A percentile compares a stretch with the other conserved stretches of the same genome.
Evolutionary conservation across 768 basidiomycete species (phyloP).

Genomic region (Pisolithus microcarpus): DNA sequence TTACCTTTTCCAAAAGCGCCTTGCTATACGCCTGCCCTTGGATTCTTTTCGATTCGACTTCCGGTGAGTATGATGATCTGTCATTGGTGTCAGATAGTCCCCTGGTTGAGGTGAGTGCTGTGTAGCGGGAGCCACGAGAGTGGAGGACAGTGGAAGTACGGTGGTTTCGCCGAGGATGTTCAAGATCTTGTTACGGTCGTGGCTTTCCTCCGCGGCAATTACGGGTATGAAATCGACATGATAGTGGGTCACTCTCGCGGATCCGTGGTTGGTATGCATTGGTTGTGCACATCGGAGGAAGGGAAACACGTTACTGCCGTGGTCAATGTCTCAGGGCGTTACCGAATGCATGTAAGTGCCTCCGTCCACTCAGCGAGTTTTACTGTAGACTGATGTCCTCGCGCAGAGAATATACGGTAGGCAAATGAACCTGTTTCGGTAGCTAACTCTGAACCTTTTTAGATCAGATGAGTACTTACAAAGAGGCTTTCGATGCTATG

Average conservation of each 20-base stretch:
- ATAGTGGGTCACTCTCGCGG: slow-evolving; percentile 78
- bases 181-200: slow-evolving; percentile 63
- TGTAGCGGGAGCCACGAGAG: slow-evolving; percentile 73
- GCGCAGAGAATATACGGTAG: slow-evolving; percentile 25
- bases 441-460: not conserved
- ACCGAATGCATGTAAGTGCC: slow-evolving; percentile 65
- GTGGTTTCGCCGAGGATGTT: slow-evolving; percentile 52
- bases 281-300: slow-evolving; percentile 59
- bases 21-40: slow-evolving; percentile 55
- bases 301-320: slow-evolving; percentile 51
- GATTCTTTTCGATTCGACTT: slow-evolving; percentile 89
- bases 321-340: slow-evolving; percentile 71
- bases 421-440: not conserved
- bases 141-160: slow-evolving; percentile 56
- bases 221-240: slow-evolving; percentile 63
- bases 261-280: slow-evolving; percentile 57
- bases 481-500: slow-evolving; percentile 43
- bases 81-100: slow-evolving; percentile 1
- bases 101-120: not conserved
- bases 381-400: slow-evolving; percentile 2
- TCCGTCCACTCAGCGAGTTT: not conserved
- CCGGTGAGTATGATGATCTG: slow-evolving; percentile 40
- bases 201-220: slow-evolving; percentile 46
- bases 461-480: slow-evolving; percentile 32
- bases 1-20: slow-evolving; percentile 72